Evolutionary conservation across 1,139 yeast genomes (phyloP).

Genomic region (Geotrichum fermentans): DNA sequence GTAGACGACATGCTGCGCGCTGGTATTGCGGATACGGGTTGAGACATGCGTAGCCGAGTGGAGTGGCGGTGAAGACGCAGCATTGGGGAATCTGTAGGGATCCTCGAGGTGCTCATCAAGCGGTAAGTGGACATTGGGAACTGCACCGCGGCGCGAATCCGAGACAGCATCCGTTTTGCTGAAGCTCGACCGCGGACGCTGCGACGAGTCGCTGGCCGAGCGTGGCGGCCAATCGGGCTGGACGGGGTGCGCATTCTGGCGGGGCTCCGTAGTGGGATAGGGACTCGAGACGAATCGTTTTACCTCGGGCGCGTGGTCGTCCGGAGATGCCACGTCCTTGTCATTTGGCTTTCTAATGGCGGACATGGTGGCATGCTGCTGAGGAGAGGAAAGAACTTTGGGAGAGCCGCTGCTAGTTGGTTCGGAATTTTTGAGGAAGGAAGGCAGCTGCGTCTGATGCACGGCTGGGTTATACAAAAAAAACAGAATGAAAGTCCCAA

Average conservation of each 20-base stretch:
- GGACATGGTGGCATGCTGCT: neutral
- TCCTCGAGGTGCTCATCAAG: neutral
- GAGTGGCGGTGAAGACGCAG: neutral
- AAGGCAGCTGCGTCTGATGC: no score
- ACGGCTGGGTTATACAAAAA: no score
- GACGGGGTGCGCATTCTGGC: neutral
- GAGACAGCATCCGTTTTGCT: neutral
- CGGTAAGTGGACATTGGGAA: neutral
- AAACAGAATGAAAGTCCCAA: no score
- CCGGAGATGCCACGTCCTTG: neutral
- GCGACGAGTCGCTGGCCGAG: neutral
- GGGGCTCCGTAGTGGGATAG: neutral
- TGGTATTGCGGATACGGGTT: slow-evolving; percentile 18
- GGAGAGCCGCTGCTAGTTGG: no score
- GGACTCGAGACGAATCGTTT: neutral
- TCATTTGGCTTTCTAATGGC: neutral
- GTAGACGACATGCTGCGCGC: slow-evolving; percentile 22
- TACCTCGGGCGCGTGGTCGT: neutral
- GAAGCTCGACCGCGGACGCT: neutral
- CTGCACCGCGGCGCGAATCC: neutral
- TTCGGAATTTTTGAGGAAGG: no score
- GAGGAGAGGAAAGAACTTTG: neutral
- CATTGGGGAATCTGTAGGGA: neutral
- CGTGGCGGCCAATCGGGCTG: neutral
- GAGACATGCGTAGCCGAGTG: slow-evolving; percentile 15